These are phyloP conservation scores for Rhynchosporium agropyri DNA, from an alignment of 2,329 filamentous ascomycete genomes.

Conservation along the genomic window DNA sequence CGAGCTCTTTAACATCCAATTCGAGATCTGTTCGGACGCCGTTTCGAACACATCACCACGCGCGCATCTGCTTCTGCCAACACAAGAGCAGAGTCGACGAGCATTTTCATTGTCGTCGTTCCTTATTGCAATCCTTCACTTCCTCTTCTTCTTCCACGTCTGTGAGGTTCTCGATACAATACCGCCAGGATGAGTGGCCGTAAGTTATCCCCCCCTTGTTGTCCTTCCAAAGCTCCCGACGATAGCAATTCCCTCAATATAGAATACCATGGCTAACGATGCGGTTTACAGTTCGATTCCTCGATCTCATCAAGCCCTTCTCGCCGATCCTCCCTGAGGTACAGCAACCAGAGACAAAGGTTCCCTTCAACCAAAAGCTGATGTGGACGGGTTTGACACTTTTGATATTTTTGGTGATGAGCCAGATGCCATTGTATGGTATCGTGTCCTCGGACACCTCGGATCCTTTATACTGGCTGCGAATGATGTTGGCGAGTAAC, in stretches of 20 bases:
- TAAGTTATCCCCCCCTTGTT: constrained; percentile 39
- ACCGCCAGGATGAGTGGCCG: constrained; percentile 49
- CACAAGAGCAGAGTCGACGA: constrained; percentile 37
- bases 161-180: constrained; percentile 43
- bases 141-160: constrained; percentile 42
- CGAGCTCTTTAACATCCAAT: constrained; percentile 26
- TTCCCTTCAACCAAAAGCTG: constrained; percentile 97
- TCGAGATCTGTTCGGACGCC: constrained; percentile 38
- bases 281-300: constrained; percentile 78
- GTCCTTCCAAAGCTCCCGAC: constrained; percentile 21
- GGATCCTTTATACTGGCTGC: constrained; percentile 98
- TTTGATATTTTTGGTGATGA: constrained; percentile 99
- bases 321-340: constrained; percentile 99
- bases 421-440: constrained; percentile 98
- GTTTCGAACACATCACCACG: constrained; percentile 39
- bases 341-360: constrained; percentile 96
- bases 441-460: constrained; percentile 99
- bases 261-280: constrained; percentile 35
- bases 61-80: constrained; percentile 35
- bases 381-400: constrained; percentile 95
- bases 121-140: constrained; percentile 20
- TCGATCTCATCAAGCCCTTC: constrained; percentile 99
- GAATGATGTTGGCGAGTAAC: constrained; percentile 99
- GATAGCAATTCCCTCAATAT: constrained; percentile 26
- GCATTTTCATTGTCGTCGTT: constrained; percentile 38